These are phyloP conservation scores for Cladophialophora carrionii DNA, from an alignment of 2,329 filamentous ascomycete species.

Conservation along the genomic window DNA sequence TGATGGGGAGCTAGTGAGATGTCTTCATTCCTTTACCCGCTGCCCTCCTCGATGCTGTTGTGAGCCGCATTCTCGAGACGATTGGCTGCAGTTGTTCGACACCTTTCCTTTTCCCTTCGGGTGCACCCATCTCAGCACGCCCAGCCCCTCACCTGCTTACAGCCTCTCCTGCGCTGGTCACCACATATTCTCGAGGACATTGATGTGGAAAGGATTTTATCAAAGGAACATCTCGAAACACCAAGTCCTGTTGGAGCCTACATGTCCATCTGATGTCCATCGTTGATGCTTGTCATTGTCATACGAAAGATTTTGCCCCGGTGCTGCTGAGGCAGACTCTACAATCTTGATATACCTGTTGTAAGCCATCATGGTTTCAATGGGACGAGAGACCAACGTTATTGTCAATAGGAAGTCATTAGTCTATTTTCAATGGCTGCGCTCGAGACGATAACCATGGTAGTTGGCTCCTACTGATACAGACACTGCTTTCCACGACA, in stretches of 20 bases:
- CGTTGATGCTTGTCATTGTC: conserved; percentile 10
- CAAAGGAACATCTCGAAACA: conserved; percentile 19
- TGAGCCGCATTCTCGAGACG: conserved; percentile 8
- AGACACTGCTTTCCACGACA: neutral
- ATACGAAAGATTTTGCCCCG: conserved; percentile 18
- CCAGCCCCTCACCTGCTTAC: conserved; percentile 24
- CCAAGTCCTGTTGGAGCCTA: neutral
- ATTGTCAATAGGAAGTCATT: neutral
- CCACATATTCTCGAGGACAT: conserved; percentile 15
- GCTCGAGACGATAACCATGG: neutral
- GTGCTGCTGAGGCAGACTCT: neutral
- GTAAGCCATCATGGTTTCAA: neutral
- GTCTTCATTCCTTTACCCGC: conserved; percentile 4
- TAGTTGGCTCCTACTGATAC: neutral
- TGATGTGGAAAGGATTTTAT: conserved; percentile 16
- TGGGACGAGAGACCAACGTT: neutral
- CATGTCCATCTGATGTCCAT: conserved; percentile 2
- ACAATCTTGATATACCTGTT: neutral
- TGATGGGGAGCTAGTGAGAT: neutral
- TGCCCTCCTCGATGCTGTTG: conserved; percentile 1
- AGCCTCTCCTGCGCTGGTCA: conserved; percentile 30
- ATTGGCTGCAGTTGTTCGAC: conserved; percentile 15
- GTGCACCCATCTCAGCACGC: conserved; percentile 15
- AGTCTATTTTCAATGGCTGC: neutral
- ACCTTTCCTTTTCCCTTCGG: conserved; percentile 12